These are phyloP conservation scores for Entoloma clypeatum DNA, from an alignment of 1,284 basidiomycete species.

Conservation along the genomic window DNA sequence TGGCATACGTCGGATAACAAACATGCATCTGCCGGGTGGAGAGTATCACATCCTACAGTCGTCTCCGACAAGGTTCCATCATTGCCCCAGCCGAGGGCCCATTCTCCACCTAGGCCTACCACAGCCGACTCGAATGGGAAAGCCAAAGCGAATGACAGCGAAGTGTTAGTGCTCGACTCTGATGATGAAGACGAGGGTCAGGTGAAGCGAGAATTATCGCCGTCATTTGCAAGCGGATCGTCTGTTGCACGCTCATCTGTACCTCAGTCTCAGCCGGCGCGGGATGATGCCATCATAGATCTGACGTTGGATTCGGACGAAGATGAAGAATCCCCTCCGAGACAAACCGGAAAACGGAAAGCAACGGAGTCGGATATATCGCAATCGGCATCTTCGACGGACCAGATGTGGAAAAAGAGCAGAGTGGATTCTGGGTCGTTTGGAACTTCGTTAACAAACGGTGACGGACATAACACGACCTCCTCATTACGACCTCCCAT, in stretches of 20 bases:
- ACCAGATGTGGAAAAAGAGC: conserved; percentile 71
- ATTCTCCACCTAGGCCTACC: conserved; percentile 33
- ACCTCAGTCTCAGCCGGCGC: conserved; percentile 23
- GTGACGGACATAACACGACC: conserved; percentile 12
- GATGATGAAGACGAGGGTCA: conserved; percentile 74
- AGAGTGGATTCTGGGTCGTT: conserved; percentile 38
- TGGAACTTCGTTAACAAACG: conserved; percentile 8
- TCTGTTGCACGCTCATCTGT: conserved; percentile 13
- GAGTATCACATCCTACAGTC: conserved; percentile 43
- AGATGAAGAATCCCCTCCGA: conserved; percentile 44
- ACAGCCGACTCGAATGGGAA: conserved; percentile 32
- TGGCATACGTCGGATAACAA: conserved; percentile 94
- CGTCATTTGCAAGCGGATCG: conserved; percentile 46
- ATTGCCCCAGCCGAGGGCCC: conserved; percentile 23
- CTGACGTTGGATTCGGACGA: conserved; percentile 74
- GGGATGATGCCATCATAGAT: conserved; percentile 67
- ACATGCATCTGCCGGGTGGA: conserved; percentile 74
- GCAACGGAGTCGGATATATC: conserved; percentile 43
- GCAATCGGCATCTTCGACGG: conserved; percentile 48
- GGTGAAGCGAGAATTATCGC: conserved; percentile 69
- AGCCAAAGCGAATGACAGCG: conserved; percentile 45
- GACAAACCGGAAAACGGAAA: conserved; percentile 52
- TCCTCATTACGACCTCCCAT: conserved; percentile 10
- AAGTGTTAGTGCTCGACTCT: conserved; percentile 75
- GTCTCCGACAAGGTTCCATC: conserved; percentile 23